Evolutionary conservation across 2,329 filamentous ascomycete species (phyloP).

Genomic region (Akanthomyces dipterigenus): DNA sequence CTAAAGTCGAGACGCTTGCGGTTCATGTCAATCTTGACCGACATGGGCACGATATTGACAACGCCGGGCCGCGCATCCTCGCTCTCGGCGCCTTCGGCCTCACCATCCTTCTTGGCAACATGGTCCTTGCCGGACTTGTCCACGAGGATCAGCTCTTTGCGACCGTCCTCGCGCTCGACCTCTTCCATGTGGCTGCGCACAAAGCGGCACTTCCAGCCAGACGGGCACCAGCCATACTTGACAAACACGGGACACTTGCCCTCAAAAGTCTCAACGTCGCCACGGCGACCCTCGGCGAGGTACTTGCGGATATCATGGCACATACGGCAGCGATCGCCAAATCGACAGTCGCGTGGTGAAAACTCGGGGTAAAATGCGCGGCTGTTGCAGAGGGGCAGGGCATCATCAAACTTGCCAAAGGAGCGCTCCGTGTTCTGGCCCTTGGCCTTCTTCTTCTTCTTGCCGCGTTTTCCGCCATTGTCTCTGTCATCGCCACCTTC

Average conservation of each 20-base stretch:
- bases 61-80: conserved; percentile 56
- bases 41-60: conserved; percentile 65
- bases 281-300: conserved; percentile 71
- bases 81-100: conserved; percentile 31
- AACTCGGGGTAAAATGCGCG: conserved; percentile 70
- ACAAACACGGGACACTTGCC: conserved; percentile 80
- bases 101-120: conserved; percentile 9
- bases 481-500: conserved; percentile 35
- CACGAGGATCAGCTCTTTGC: conserved; percentile 71
- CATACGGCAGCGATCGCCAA: conserved; percentile 72
- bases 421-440: conserved; percentile 74
- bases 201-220: conserved; percentile 94
- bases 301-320: conserved; percentile 84
- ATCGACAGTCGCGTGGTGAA: conserved; percentile 69
- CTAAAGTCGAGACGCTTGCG: conserved; percentile 65
- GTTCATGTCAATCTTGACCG: conserved; percentile 67
- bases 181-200: conserved; percentile 82
- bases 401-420: conserved; percentile 75
- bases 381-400: conserved; percentile 69
- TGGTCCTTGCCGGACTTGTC: conserved; percentile 28
- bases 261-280: conserved; percentile 68
- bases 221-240: conserved; percentile 65
- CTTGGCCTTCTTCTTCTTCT: conserved; percentile 44
- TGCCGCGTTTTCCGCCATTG: conserved; percentile 30
- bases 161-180: conserved; percentile 67